Base-by-base conservation (phyloP, 192 early-diverging fungal species). In the Radiomyces spectabilis region DNA sequence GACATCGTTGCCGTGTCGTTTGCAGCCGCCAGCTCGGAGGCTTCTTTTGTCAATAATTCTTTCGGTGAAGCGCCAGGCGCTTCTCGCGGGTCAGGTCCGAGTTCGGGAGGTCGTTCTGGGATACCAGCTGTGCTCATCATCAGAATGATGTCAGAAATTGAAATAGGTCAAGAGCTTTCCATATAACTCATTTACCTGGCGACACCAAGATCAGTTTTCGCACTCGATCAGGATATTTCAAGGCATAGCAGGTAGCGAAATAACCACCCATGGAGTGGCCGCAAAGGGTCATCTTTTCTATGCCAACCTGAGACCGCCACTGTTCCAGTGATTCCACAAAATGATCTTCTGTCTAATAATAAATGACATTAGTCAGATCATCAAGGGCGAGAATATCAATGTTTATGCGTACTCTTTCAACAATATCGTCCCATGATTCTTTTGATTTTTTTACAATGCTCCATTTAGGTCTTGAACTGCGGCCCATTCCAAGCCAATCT, bases 401-500 rank as follows among this genome's bases (percentile, higher is more conserved):
- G n/a, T n/a, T n/a, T n/a, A n/a, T n/a, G n/a, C 58, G 51, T 33
- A 82, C 79, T 26, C 80, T 69, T 21, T 69, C 53, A 37, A 76
- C 75, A 45, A 71, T 61, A 15, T 77, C 61, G 51, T 84, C 68
- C 66, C 73, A 66, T 9, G 59, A 66, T 55, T 44, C 65, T 57
- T 49, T 40, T 3, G 39, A 50, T 29, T 53, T 69, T 19, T 49
- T 63, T 13, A 22, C 39, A 8, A 69, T 50, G 1, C 43, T 48
- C 67, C 67, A 93, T 18, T 71, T 69, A 15, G 89, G 86, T 5
- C 92, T 74, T n/a, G 85, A 84, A 57, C 80, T 85, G 60, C 87
- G 80, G 31, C 87, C 94, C 90, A 92, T 94, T n/a, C 95, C 93
- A 1, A 97, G 74, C 95, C 95, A 98, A 78, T 98, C 94, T 61